Evolutionary conservation across 192 early-diverging fungal genomes (phyloP).

Genomic region (Coemansia erecta): DNA sequence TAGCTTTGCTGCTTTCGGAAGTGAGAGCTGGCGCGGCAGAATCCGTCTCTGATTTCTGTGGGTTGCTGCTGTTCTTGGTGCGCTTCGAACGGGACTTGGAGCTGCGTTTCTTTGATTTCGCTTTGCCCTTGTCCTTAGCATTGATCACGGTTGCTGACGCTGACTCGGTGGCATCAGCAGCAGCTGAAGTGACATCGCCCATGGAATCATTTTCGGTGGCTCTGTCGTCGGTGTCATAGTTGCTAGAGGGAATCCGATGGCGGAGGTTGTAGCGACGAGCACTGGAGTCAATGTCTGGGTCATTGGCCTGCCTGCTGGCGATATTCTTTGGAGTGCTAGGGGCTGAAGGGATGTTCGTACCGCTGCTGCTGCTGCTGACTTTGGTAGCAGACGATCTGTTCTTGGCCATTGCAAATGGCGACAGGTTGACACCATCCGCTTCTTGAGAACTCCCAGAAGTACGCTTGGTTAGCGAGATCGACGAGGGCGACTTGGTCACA

Average conservation of each 20-base stretch:
- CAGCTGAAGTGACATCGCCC: not conserved
- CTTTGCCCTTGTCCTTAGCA: conserved; percentile 4
- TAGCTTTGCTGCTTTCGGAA: conserved; percentile 8
- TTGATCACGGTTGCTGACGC: not conserved
- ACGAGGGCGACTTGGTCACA: conserved; percentile 5
- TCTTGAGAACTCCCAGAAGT: conserved; percentile 17
- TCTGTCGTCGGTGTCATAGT: not conserved
- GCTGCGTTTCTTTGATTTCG: not conserved
- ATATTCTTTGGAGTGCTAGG: conserved; percentile 4
- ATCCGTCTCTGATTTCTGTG: not conserved
- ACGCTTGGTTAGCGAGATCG: not conserved
- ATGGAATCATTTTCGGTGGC: not conserved
- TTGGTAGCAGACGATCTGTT: not conserved
- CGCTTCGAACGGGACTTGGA: conserved; percentile 3
- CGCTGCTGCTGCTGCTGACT: not conserved
- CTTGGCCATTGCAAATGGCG: conserved; percentile 24
- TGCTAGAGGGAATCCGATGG: conserved; percentile 11
- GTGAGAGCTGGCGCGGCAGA: not conserved
- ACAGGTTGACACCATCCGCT: conserved; percentile 8
- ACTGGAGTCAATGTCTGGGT: conserved; percentile 1
- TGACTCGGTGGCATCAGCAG: not conserved
- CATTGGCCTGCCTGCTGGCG: not conserved
- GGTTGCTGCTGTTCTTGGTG: not conserved
- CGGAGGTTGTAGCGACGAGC: conserved; percentile 32
- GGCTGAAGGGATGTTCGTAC: not conserved